Evolutionary conservation across 176 grass and related monocot genomes (phyloP), one percentile per base, ranked within the genome.

Genomic region (Oryza glumipatula): DNA sequence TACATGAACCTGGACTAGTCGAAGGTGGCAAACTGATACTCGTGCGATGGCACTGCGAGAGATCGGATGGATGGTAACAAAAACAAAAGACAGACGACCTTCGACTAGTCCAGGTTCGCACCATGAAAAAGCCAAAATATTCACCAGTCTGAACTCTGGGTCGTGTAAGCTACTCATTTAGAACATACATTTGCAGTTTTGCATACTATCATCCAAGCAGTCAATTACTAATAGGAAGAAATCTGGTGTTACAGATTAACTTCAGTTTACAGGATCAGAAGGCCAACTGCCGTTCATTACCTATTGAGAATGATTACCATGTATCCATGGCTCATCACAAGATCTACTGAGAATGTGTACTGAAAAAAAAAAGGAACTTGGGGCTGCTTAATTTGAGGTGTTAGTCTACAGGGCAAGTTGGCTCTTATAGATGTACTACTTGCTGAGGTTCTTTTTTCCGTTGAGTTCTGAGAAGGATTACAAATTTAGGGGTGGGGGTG

Each of bases 171-270:
- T 69, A 68, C 13, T 70, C 58, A 76, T 63, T 30, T 69, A 3
- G 44, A 35, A 44, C 17, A 15, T 16, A 11, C 7, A 38, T 16
- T 73, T 15, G 13, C 4, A 35, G 14, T 76, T 70, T 4, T 76
- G 4, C 5, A 46, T 61, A 63, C 9, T 23, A 0, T 61, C 17
- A 79, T 21, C 17, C 26, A 4, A 45, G 9, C 6, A 30, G 17
- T 30, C 43, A 36, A 17, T 11, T 65, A 41, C 43, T 44, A 3
- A 58, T 7, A 21, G 6, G 6, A 58, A 52, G 49, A 52, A 6
- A 86, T 47, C 13, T 19, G 28, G 21, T 16, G 10, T 48, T 82
- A 48, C 73, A 54, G 4, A 76, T 84, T 67, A 87, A 60, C 28
- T 43, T 75, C 16, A 79, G 28, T 80, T 51, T 24, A 70, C 80